phyloP scores from a whole-genome alignment of 2,329 filamentous ascomycete species.

The Sclerotinia sclerotiorum region DNA sequence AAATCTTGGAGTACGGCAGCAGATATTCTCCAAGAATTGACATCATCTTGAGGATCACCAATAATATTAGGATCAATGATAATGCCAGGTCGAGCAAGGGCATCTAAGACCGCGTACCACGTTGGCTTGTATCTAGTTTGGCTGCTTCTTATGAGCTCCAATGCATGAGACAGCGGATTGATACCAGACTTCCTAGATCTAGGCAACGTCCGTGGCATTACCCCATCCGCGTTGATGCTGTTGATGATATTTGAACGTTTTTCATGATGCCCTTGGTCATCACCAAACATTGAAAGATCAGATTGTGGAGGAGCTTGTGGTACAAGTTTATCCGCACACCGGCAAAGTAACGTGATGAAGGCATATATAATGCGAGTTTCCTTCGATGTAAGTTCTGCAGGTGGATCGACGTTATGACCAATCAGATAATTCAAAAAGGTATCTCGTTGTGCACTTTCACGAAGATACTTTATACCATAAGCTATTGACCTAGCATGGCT shows the following conservation, averaged over 20 bases:
- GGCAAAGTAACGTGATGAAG: constrained; percentile 53
- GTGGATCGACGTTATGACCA: constrained; percentile 23
- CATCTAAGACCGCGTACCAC: constrained; percentile 47
- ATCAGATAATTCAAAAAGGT: constrained; percentile 29
- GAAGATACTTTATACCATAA: constrained; percentile 52
- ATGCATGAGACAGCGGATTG: constrained; percentile 27
- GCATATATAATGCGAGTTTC: constrained; percentile 46
- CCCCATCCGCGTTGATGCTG: neutral
- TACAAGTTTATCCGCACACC: constrained; percentile 39
- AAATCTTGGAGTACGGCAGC: constrained; percentile 33
- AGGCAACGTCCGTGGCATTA: constrained; percentile 7
- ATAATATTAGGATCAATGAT: constrained; percentile 28
- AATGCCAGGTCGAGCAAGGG: constrained; percentile 41
- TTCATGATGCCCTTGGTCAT: neutral
- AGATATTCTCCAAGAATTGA: constrained; percentile 36
- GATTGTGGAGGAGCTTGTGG: constrained; percentile 19
- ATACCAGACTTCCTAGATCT: constrained; percentile 15
- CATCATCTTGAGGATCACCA: constrained; percentile 31
- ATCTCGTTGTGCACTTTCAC: constrained; percentile 43
- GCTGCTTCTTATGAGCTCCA: constrained; percentile 30
- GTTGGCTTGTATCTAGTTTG: constrained; percentile 38
- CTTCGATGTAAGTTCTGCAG: constrained; percentile 28
- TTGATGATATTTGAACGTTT: neutral
- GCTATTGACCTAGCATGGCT: constrained; percentile 50
- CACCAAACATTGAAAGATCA: neutral